These are phyloP conservation scores for Kwoniella heveanensis DNA, from an alignment of 768 basidiomycete species.

Conservation along the genomic window DNA sequence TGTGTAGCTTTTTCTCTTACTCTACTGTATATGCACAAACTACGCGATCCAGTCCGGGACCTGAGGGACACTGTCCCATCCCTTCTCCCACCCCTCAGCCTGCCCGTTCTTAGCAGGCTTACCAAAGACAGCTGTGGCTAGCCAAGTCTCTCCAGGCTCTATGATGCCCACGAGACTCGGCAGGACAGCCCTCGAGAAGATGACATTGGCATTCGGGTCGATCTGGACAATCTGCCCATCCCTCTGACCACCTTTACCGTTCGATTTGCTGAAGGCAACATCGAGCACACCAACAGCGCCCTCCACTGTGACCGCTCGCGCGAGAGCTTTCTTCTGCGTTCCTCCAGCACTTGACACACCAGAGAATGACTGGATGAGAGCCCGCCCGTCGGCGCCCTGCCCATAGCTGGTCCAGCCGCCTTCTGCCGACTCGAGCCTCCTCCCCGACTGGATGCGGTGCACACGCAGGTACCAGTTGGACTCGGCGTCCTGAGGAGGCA, in stretches of 20 bases:
- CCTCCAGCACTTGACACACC: slow-evolving; percentile 61
- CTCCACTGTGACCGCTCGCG: slow-evolving; percentile 64
- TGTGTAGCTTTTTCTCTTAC: no score
- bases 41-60: slow-evolving; percentile 36
- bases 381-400: slow-evolving; percentile 65
- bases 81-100: slow-evolving; percentile 30
- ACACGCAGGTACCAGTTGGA: slow-evolving; percentile 72
- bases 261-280: slow-evolving; percentile 49
- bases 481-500: slow-evolving; percentile 64
- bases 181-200: slow-evolving; percentile 68
- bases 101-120: slow-evolving; percentile 56
- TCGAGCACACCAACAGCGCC: slow-evolving; percentile 69
- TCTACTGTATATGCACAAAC: no score
- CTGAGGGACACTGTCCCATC: slow-evolving; percentile 46
- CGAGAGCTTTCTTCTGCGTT: slow-evolving; percentile 59
- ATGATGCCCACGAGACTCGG: slow-evolving; percentile 66
- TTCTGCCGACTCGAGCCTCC: slow-evolving; percentile 66
- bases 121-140: slow-evolving; percentile 70
- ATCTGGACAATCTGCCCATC: slow-evolving; percentile 63
- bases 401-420: slow-evolving; percentile 73
- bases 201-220: slow-evolving; percentile 73
- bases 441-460: slow-evolving; percentile 62
- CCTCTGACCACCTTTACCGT: slow-evolving; percentile 29
- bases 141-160: slow-evolving; percentile 61
- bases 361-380: slow-evolving; percentile 61